Conservation (phyloP, 805 yeast genomes). For the Lipomyces yamanashiensis region DNA sequence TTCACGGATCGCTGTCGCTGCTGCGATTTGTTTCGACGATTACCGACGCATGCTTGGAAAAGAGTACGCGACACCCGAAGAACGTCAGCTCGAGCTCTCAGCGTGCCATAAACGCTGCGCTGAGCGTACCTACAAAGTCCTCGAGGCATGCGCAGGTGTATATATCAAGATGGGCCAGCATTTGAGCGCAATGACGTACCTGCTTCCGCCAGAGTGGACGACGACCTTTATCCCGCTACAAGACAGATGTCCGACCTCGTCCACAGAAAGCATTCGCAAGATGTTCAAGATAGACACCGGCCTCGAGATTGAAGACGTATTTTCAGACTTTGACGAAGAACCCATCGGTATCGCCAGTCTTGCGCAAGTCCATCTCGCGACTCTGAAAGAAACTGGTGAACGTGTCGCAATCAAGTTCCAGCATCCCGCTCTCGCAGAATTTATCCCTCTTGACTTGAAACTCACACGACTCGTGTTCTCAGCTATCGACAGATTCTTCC, state of each 20-base stretch:
- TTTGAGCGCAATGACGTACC: conserved; percentile 85
- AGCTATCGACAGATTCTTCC: conserved; percentile 77
- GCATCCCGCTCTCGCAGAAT: conserved; percentile 83
- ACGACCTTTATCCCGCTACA: conserved; percentile 90
- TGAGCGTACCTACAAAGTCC: conserved; percentile 71
- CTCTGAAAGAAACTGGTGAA: conserved; percentile 59
- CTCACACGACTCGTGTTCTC: conserved; percentile 77
- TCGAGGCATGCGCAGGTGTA: conserved; percentile 87
- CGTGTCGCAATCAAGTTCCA: conserved; percentile 93
- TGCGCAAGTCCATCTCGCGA: conserved; percentile 92
- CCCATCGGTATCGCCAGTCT: conserved; percentile 96
- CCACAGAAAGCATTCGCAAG: conserved; percentile 65
- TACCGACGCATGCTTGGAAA: conserved; percentile 63
- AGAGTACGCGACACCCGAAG: conserved; percentile 52
- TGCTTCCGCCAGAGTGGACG: conserved; percentile 94
- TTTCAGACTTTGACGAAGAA: conserved; percentile 63
- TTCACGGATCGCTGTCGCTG: conserved; percentile 52
- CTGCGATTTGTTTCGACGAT: conserved; percentile 69
- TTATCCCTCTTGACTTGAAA: conserved; percentile 86
- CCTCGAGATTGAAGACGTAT: conserved; percentile 60
- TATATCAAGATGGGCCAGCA: conserved; percentile 96
- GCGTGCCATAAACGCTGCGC: conserved; percentile 81
- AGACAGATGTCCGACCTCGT: conserved; percentile 84
- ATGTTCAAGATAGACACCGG: conserved; percentile 77
- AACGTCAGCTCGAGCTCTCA: conserved; percentile 57